phyloP scores from a whole-genome alignment of 306 rosid species.

The Betula pendula region DNA sequence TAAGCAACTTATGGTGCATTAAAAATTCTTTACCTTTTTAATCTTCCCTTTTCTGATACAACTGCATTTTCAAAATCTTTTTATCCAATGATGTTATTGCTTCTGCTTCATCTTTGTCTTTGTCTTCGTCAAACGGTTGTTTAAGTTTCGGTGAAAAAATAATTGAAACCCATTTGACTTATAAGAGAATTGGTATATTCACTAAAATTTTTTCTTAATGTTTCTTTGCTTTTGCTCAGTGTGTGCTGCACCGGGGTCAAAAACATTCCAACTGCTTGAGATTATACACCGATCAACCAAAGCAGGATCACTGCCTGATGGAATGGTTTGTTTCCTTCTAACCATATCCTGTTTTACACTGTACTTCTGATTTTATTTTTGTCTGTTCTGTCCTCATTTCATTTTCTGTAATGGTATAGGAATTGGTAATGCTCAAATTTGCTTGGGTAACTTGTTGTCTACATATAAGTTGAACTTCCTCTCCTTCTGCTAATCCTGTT shows the following conservation, averaged over 20 bases:
- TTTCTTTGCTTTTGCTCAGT: slow-evolving; percentile 48
- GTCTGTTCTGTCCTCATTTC: slow-evolving; percentile 5
- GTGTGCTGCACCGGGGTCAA: slow-evolving; percentile 99
- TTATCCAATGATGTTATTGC: neutral
- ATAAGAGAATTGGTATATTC: neutral
- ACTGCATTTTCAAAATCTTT: neutral
- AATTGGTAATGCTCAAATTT: slow-evolving; percentile 17
- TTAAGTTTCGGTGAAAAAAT: neutral
- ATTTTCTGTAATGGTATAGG: neutral
- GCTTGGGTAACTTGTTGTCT: slow-evolving; percentile 10
- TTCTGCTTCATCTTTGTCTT: neutral
- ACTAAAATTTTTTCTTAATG: slow-evolving; percentile 8
- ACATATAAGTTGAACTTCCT: slow-evolving; percentile 14
- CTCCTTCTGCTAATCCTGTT: slow-evolving; percentile 16
- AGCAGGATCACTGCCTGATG: slow-evolving; percentile 74
- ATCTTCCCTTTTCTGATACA: neutral
- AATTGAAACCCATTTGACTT: neutral
- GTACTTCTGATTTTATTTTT: slow-evolving; percentile 2
- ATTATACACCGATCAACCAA: slow-evolving; percentile 70
- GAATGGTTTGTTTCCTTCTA: slow-evolving; percentile 68
- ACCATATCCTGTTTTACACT: slow-evolving; percentile 12
- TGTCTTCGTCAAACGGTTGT: neutral
- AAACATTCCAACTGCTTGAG: slow-evolving; percentile 98
- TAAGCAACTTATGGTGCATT: slow-evolving; percentile 55
- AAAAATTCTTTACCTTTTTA: slow-evolving; percentile 20